These are phyloP conservation scores for Calonectria fujianensis DNA, from an alignment of 2,329 filamentous ascomycete genomes.

Conservation along the genomic window DNA sequence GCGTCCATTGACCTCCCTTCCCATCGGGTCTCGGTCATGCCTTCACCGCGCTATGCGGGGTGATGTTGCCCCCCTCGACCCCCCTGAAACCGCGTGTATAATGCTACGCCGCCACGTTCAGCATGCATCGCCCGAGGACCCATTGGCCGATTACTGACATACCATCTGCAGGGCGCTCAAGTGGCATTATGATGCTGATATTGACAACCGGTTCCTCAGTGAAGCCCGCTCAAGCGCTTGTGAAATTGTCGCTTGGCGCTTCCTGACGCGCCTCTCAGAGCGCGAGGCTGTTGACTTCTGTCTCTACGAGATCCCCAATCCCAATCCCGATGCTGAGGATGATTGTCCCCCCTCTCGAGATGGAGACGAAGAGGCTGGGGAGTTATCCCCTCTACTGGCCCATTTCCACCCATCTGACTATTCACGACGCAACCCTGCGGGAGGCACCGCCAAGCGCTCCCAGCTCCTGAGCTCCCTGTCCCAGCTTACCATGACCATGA, in stretches of 20 bases:
- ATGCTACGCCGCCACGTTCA: background rate
- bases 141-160: slow-evolving; percentile 38
- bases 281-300: slow-evolving; percentile 84
- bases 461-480: slow-evolving; percentile 74
- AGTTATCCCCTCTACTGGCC: slow-evolving; percentile 68
- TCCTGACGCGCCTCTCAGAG: slow-evolving; percentile 82
- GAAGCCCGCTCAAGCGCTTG: slow-evolving; percentile 83
- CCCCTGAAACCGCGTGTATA: slow-evolving; percentile 1
- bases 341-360: slow-evolving; percentile 42
- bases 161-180: slow-evolving; percentile 77
- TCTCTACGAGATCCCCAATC: slow-evolving; percentile 80
- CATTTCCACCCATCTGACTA: slow-evolving; percentile 56
- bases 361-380: slow-evolving; percentile 66
- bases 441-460: slow-evolving; percentile 67
- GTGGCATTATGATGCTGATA: slow-evolving; percentile 81
- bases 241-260: slow-evolving; percentile 88
- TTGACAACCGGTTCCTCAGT: slow-evolving; percentile 79
- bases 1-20: background rate
- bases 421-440: slow-evolving; percentile 55
- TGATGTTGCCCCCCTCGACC: slow-evolving; percentile 1
- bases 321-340: slow-evolving; percentile 61
- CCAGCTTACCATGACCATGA: slow-evolving; percentile 67
- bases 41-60: slow-evolving; percentile 20
- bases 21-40: background rate
- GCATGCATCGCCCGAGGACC: slow-evolving; percentile 24